These are phyloP conservation scores for Bonia amplexicaulis DNA, from an alignment of 176 grass and related monocot genomes.

Conservation along the genomic window DNA sequence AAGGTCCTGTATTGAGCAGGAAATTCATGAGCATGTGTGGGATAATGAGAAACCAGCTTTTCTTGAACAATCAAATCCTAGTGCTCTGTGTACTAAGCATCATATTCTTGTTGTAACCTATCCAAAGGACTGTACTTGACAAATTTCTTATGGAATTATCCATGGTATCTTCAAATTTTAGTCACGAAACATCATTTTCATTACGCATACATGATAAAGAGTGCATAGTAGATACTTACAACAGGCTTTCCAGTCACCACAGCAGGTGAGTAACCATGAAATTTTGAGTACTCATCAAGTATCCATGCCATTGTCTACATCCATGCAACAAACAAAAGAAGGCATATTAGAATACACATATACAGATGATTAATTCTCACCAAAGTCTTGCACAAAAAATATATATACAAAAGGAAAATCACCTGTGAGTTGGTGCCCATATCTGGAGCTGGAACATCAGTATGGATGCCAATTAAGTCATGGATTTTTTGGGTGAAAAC, in stretches of 20 bases:
- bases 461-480: conserved; percentile 89
- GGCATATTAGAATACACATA: background rate
- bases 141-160: background rate
- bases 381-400: background rate
- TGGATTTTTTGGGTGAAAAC: conserved; percentile 97
- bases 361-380: background rate
- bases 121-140: background rate
- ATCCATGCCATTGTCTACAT: conserved; percentile 93
- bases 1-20: conserved; percentile 57
- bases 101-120: background rate
- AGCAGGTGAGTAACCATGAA: conserved; percentile 89
- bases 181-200: background rate
- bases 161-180: background rate
- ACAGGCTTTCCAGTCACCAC: conserved; percentile 97
- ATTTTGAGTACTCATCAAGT: conserved; percentile 93
- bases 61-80: background rate
- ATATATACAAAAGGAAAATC: background rate
- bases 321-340: conserved; percentile 3
- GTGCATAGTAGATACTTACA: conserved; percentile 40
- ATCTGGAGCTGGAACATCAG: conserved; percentile 89
- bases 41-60: background rate
- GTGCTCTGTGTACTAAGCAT: background rate
- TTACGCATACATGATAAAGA: background rate
- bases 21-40: background rate
- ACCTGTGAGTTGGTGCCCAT: conserved; percentile 96